Base-by-base conservation (phyloP, 2,329 filamentous ascomycete species). In the Epichloe sibirici region DNA sequence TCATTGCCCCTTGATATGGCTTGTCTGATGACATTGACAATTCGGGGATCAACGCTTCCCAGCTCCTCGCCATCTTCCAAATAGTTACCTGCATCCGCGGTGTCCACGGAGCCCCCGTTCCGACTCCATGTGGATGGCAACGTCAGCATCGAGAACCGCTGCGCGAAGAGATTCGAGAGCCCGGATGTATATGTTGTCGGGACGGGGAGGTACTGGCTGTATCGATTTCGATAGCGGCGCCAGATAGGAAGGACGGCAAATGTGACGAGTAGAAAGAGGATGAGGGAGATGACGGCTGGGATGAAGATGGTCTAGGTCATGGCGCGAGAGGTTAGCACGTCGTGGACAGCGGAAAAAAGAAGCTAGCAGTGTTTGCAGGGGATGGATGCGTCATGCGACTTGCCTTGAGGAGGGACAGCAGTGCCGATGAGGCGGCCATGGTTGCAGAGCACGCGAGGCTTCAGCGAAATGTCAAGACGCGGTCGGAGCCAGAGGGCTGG, bases 171-270 rank as follows among this genome's bases (percentile, higher is more conserved):
- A 47, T 76, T 69, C 31, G 81, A 75, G 25, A 82, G 59, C 56
- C 80, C 71, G 7, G 71, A 69, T 5, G 77, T 83, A 49, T 76
- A 76, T 49, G 72, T 77, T 21, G 79, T 77, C 23, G 79, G 78
- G 55, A 89, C 69, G 0, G 85, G 85, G 2, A 89, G 78, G 63
- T 90, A 90, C 55, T 87, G 82, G 62, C 81, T 78, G 66, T 89
- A 89, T 55, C 85, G 81, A 59, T 76, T 77, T 57, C 79, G 82
- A 66, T 88, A 86, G 53, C 76, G 78, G 47, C 80, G 82, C 78
- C 85, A 86, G 55, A 85, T 63, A 2, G 86, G 86, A 28, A 87
- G 63, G 55, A 88, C 61, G 59, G 83, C 69, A 65, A 82, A 86
- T 52, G 80, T 83, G 53, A 83, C 69, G 53, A 82, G 53, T 59